These are phyloP conservation scores for Trichoderma koningiopsis DNA, from an alignment of 2,329 filamentous ascomycete genomes.

Conservation along the genomic window DNA sequence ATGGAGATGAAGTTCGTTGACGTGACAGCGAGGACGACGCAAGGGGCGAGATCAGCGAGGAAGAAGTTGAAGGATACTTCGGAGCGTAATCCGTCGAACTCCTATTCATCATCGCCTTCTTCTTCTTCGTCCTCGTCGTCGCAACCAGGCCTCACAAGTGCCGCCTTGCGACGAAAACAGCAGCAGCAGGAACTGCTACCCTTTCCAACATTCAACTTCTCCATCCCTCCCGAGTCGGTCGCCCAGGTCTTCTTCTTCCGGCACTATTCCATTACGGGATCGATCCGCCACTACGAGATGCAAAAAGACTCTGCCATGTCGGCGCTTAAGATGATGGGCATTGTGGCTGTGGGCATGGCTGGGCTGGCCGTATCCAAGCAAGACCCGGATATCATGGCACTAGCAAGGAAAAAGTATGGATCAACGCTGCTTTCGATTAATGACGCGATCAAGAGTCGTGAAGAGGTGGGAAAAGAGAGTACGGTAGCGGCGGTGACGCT, in stretches of 20 bases:
- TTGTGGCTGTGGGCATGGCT: neutral
- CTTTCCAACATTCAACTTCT: neutral
- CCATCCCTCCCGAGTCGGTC: neutral
- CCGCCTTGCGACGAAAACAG: neutral
- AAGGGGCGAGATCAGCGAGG: neutral
- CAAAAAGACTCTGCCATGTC: neutral
- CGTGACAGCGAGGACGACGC: neutral
- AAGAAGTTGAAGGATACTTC: neutral
- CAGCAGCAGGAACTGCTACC: neutral
- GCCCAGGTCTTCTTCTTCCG: conserved; percentile 15
- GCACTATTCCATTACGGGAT: neutral
- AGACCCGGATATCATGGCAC: neutral
- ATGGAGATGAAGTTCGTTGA: neutral
- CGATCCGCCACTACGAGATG: neutral
- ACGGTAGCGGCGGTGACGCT: conserved; percentile 4
- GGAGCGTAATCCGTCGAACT: neutral
- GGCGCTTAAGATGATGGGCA: conserved; percentile 9
- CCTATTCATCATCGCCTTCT: neutral
- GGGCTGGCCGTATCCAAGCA: neutral
- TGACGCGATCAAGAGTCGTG: neutral
- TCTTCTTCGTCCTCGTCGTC: neutral
- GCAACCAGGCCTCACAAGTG: too few species aligned
- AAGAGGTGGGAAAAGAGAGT: neutral
- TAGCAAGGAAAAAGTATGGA: conserved; percentile 6
- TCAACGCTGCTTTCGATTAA: neutral